phyloP scores from a whole-genome alignment of 208 protist species.

The Angomonas ambiguus region DNA sequence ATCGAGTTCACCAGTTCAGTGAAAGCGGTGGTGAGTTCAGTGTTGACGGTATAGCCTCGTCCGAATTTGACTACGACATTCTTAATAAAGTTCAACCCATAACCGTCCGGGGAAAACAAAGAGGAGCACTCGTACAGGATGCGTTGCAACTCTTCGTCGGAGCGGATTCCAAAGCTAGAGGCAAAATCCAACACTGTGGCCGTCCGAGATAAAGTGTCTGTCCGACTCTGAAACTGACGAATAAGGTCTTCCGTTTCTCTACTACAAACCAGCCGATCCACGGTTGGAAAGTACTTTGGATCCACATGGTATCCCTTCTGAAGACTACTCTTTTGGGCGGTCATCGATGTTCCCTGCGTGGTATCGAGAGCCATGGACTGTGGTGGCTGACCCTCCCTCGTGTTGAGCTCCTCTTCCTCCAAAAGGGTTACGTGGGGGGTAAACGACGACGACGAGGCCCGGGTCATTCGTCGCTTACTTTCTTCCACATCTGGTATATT shows the following conservation, averaged over 20 bases:
- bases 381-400: too few species aligned
- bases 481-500: slow-evolving; percentile 77
- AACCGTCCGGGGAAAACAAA: slow-evolving; percentile 67
- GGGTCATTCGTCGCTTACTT: slow-evolving; percentile 29
- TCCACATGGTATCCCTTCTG: slow-evolving; percentile 45
- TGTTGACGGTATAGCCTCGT: slow-evolving; percentile 55
- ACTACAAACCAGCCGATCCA: slow-evolving; percentile 74
- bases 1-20: slow-evolving; percentile 54
- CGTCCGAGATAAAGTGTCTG: slow-evolving; percentile 49
- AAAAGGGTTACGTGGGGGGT: not conserved
- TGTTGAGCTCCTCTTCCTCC: slow-evolving; percentile 3
- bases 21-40: slow-evolving; percentile 55
- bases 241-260: slow-evolving; percentile 68
- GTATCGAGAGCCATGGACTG: too few species aligned
- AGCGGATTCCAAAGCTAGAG: slow-evolving; percentile 46
- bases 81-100: slow-evolving; percentile 65
- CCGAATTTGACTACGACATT: slow-evolving; percentile 61
- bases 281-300: slow-evolving; percentile 42
- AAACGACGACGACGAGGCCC: not conserved
- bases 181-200: slow-evolving; percentile 77
- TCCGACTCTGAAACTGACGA: slow-evolving; percentile 54
- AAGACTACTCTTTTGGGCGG: too few species aligned
- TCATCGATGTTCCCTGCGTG: too few species aligned
- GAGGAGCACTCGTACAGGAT: slow-evolving; percentile 63
- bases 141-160: slow-evolving; percentile 54